Evolutionary conservation across 768 basidiomycete species (phyloP).

Genomic region (Trametes cingulata): DNA sequence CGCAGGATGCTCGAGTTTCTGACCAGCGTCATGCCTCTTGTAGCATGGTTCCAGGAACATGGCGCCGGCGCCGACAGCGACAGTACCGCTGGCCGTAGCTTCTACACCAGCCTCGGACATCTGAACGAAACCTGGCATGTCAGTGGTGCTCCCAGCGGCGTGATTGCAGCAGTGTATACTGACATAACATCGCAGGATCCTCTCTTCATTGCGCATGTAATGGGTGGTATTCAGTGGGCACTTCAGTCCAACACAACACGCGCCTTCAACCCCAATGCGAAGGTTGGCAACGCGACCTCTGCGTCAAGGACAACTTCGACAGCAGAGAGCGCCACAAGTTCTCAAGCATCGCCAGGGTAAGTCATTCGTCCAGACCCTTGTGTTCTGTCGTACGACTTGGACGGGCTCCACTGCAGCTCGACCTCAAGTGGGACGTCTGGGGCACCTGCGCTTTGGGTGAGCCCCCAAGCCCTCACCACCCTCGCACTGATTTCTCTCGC

Average conservation of each 20-base stretch:
- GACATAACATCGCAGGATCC: conserved; percentile 47
- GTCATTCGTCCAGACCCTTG: neutral
- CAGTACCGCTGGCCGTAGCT: conserved; percentile 67
- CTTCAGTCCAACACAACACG: conserved; percentile 69
- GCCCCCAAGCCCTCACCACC: neutral
- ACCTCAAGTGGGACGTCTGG: neutral
- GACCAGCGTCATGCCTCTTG: neutral
- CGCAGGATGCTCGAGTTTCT: neutral
- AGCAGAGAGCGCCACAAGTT: neutral
- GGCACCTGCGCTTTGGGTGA: neutral
- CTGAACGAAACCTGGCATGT: conserved; percentile 78
- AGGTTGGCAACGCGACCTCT: conserved; percentile 53
- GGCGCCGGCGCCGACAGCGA: conserved; percentile 62
- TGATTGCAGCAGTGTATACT: conserved; percentile 1
- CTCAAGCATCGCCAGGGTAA: neutral
- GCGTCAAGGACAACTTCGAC: neutral
- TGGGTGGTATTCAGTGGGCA: conserved; percentile 75
- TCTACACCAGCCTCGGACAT: conserved; percentile 84
- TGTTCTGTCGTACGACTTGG: neutral
- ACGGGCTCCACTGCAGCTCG: neutral
- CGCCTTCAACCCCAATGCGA: conserved; percentile 59
- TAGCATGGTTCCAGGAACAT: conserved; percentile 83
- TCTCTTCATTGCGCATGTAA: conserved; percentile 69
- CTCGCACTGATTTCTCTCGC: neutral
- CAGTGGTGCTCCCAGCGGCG: conserved; percentile 23